Evolutionary conservation across 441 rosid genomes (phyloP).

Genomic region (Raphanus hybrid): DNA sequence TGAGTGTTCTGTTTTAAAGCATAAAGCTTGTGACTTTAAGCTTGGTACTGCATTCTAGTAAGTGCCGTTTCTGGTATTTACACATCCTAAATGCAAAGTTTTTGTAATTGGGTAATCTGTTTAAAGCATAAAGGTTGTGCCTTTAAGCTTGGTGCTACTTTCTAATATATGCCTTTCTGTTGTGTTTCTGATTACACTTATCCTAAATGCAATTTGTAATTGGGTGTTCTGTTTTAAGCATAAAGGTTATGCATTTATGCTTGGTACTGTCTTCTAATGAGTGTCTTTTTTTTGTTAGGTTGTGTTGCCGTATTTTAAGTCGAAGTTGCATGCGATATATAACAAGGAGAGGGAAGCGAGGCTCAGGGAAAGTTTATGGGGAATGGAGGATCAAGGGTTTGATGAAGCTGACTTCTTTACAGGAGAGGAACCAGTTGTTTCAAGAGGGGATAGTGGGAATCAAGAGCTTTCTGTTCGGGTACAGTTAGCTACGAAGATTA

Average conservation of each 20-base stretch:
- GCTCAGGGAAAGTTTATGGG: conserved; percentile 97
- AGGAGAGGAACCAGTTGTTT: conserved; percentile 53
- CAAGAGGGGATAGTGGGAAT: conserved; percentile 50
- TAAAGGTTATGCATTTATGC: not conserved
- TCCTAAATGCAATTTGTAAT: not conserved
- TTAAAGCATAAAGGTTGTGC: not conserved
- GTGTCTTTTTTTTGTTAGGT: conserved; percentile 55
- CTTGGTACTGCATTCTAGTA: conserved; percentile 3
- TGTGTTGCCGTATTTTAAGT: conserved; percentile 93
- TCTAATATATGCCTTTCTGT: conserved; percentile 25
- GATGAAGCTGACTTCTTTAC: conserved; percentile 57
- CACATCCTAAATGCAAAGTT: not conserved
- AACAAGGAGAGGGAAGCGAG: conserved; percentile 97
- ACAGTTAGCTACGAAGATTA: conserved; percentile 60
- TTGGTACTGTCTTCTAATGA: not conserved
- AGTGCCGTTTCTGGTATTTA: conserved; percentile 8
- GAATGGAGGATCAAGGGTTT: conserved; percentile 69
- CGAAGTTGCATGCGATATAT: conserved; percentile 87
- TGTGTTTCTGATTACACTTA: not conserved
- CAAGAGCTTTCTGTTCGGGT: conserved; percentile 63
- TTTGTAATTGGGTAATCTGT: not conserved
- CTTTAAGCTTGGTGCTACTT: not conserved
- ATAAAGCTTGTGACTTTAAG: not conserved
- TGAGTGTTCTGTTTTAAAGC: not conserved
- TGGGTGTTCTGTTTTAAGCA: not conserved